Percentiles rank a stretch among this genome's conserved stretches.
phyloP scores from a whole-genome alignment of 139 green algal species.

The Coelastrella sp. region DNA sequence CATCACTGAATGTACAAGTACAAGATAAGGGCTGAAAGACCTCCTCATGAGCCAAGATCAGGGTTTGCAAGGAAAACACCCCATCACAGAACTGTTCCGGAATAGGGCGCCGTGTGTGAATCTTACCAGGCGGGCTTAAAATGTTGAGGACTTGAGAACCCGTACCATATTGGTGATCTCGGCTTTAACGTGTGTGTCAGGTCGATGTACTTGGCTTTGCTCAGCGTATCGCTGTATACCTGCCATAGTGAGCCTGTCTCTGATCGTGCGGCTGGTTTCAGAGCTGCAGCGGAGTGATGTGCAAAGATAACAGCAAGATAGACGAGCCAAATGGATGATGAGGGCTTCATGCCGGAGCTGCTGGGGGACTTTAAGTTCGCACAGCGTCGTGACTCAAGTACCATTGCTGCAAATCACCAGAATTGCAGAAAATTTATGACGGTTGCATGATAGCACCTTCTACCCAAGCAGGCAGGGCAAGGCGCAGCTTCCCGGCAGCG shows the following conservation, averaged over 20 bases:
- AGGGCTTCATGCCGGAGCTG: neutral
- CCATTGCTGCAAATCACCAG: no score
- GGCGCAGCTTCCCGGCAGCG: no score
- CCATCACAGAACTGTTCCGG: neutral
- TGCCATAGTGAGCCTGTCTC: neutral
- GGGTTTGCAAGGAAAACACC: neutral
- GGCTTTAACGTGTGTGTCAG: slow-evolving; percentile 15
- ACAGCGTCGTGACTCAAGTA: no score
- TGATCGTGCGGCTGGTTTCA: neutral
- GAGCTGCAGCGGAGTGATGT: neutral
- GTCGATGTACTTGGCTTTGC: slow-evolving; percentile 14
- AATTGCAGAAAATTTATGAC: no score
- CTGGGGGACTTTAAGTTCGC: no score
- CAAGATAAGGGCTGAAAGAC: neutral
- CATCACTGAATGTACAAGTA: no score
- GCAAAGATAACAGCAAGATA: neutral
- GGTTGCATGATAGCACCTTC: no score
- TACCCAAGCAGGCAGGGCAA: no score
- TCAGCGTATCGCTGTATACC: neutral
- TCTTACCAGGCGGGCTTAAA: slow-evolving; percentile 14
- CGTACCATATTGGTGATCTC: neutral
- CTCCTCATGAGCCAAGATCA: neutral
- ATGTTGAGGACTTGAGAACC: neutral
- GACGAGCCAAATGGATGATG: neutral
- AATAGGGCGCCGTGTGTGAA: neutral